Base-by-base conservation (phyloP, 2,329 filamentous ascomycete genomes). In the Diaporthe sp. region DNA sequence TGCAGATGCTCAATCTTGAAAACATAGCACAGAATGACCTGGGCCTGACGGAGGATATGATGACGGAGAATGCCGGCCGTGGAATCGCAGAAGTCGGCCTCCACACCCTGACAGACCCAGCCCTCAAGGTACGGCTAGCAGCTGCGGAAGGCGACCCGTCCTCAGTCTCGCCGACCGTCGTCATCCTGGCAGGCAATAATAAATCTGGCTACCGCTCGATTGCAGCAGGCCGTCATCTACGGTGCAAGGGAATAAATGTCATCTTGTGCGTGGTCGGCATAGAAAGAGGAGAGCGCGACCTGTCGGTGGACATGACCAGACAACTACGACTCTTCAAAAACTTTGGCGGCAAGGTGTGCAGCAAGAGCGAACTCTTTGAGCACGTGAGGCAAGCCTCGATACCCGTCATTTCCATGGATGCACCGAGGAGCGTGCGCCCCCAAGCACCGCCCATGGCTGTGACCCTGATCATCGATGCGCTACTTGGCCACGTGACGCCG, bases 101-200 rank as follows among this genome's bases (percentile, higher is more conserved):
- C 72, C 89, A 88, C 68, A 91, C 94, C 15, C 86, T 97, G 61
- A 88, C 88, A 1, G 91, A 92, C 78, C 91, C 88, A 75, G 92
- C 88, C 68, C 90, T 89, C 81, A 91, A 86, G 83, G 88, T 89
- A 62, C 90, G 86, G 15, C 83, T 88, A 28, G 86, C 86, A 62
- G 88, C 82, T 67, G 87, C 82, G 80, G 61, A 83, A 76, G 37
- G 58, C 31, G 57, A 55, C 34, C 72, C 76, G 71, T 73, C n/a
- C 46, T 77, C 78, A 8, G 75, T 79, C 2, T 79, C 84, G 39
- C 78, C 82, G 73, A 87, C 88, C 0, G 86, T 92, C 44, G 92
- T 98, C 31, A 91, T 98, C 9, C 88, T 98, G n/a, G 96, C 95
- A 0, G 96, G 97, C n/a, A 98, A 98, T 83, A 96, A 98, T 84